These are phyloP conservation scores for Dryadomyces quercus-mongolicae DNA, from an alignment of 2,329 filamentous ascomycete species.

Conservation along the genomic window DNA sequence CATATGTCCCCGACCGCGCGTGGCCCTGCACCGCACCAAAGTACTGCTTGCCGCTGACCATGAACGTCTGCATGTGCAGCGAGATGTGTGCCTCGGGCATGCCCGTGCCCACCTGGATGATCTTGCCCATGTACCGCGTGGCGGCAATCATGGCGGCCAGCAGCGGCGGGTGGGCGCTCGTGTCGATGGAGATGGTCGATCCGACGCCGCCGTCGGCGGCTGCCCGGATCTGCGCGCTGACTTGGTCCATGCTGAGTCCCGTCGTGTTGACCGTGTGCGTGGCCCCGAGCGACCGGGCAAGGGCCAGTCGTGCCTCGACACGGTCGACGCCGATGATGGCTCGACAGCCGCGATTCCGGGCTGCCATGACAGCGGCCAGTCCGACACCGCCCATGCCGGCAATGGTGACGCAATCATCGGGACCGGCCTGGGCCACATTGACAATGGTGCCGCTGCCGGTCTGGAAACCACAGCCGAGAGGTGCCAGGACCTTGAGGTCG, in stretches of 20 bases:
- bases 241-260: not conserved
- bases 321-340: constrained; percentile 33
- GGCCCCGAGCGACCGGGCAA: constrained; percentile 31
- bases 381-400: constrained; percentile 29
- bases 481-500: constrained; percentile 18
- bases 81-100: constrained; percentile 1
- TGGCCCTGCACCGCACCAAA: constrained; percentile 4
- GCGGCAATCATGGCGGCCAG: constrained; percentile 1
- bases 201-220: not conserved
- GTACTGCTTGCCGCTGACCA: constrained; percentile 5
- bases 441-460: constrained; percentile 30
- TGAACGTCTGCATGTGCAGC: constrained; percentile 4
- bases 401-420: constrained; percentile 19
- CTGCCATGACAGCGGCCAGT: constrained; percentile 25
- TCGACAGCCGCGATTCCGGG: constrained; percentile 17
- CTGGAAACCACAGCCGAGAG: constrained; percentile 29
- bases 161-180: constrained; percentile 3
- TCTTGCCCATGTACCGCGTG: not conserved
- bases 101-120: constrained; percentile 5
- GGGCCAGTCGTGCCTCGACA: constrained; percentile 24
- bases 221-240: not conserved
- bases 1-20: not conserved
- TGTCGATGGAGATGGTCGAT: constrained; percentile 1
- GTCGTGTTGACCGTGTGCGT: constrained; percentile 15
- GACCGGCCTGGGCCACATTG: constrained; percentile 17